Conservation (phyloP, 208 protist genomes). For the Wallacemonas sp. region DNA sequence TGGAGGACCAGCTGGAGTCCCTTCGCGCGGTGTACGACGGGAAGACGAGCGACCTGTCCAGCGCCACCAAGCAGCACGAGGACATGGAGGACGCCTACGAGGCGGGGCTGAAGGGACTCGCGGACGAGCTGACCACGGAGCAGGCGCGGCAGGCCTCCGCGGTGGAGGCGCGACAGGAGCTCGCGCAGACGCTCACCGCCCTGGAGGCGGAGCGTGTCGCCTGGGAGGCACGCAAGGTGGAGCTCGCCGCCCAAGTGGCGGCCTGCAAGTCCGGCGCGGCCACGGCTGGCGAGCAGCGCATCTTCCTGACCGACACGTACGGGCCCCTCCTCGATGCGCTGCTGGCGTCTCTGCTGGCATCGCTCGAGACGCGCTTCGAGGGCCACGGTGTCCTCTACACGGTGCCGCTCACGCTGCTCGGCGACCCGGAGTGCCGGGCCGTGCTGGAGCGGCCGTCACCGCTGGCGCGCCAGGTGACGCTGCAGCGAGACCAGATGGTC, state of each 20-base stretch:
- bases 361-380: conserved; percentile 1
- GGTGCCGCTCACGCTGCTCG: not conserved
- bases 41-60: conserved; percentile 8
- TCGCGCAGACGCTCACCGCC: conserved; percentile 3
- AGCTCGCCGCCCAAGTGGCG: not conserved
- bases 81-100: conserved; percentile 22
- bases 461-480: conserved; percentile 6
- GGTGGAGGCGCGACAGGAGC: not conserved
- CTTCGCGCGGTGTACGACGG: conserved; percentile 10
- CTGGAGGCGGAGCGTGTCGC: conserved; percentile 20
- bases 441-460: conserved; percentile 9
- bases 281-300: not conserved
- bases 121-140: conserved; percentile 24
- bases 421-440: not conserved
- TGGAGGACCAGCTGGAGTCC: conserved; percentile 27
- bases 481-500: conserved; percentile 13
- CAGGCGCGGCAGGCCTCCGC: conserved; percentile 19
- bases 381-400: conserved; percentile 13
- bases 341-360: not conserved
- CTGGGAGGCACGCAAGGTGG: conserved; percentile 7
- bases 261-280: conserved; percentile 7
- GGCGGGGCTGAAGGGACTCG: conserved; percentile 24
- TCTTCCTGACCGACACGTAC: not conserved
- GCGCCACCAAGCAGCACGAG: not conserved
- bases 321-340: too few species aligned